Conservation (phyloP, 2,329 filamentous ascomycete species). For the Colletotrichum higginsianum region DNA sequence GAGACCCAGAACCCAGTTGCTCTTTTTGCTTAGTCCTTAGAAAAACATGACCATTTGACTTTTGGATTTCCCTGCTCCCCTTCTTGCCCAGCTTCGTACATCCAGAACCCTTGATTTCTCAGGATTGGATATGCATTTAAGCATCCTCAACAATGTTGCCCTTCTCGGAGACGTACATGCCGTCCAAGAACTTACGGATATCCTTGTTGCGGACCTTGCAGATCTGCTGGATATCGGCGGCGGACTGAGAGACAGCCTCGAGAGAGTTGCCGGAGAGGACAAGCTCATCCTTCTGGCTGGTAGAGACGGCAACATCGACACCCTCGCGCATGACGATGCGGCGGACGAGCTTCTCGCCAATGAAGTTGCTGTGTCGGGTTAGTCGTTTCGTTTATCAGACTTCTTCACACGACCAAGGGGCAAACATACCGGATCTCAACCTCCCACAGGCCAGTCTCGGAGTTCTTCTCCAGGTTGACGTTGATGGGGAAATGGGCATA, state of each 20-base stretch:
- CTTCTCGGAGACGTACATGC: slow-evolving; percentile 99
- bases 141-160: slow-evolving; percentile 89
- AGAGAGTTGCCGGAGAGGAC: slow-evolving; percentile 93
- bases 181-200: slow-evolving; percentile 99
- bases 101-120: slow-evolving; percentile 8
- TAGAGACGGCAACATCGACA: slow-evolving; percentile 91
- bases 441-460: slow-evolving; percentile 87
- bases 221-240: slow-evolving; percentile 99
- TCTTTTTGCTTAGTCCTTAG: slow-evolving; percentile 13
- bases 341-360: slow-evolving; percentile 99
- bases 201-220: slow-evolving; percentile 99
- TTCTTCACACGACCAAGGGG: no score
- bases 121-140: slow-evolving; percentile 50
- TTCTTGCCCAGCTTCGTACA: slow-evolving; percentile 10
- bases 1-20: slow-evolving; percentile 23
- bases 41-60: slow-evolving; percentile 26
- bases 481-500: slow-evolving; percentile 99
- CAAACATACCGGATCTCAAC: slow-evolving; percentile 93
- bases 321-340: slow-evolving; percentile 89
- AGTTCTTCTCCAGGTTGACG: slow-evolving; percentile 98
- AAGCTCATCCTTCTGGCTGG: slow-evolving; percentile 98
- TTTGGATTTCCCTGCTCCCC: slow-evolving; percentile 21
- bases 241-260: slow-evolving; percentile 97
- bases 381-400: not conserved
- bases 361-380: slow-evolving; percentile 81